phyloP scores from a whole-genome alignment of 176 grass and related monocot species.

The Urochloa ruziziensis region DNA sequence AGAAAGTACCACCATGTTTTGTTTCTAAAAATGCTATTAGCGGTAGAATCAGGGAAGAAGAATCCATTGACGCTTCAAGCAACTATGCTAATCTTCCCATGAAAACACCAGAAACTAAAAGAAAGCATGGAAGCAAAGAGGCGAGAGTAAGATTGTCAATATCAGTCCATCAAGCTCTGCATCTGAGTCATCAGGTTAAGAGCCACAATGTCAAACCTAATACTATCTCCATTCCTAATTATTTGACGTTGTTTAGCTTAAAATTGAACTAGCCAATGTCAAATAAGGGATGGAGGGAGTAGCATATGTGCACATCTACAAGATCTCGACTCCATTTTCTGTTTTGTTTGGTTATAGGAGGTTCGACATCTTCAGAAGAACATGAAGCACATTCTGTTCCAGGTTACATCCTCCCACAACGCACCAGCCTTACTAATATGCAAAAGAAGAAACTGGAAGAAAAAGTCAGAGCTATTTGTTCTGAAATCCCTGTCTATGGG shows the following conservation, averaged over 20 bases:
- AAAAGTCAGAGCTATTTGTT: neutral
- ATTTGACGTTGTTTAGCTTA: too few relatives aligned
- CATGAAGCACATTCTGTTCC: neutral
- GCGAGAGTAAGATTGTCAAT: neutral
- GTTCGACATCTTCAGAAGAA: neutral
- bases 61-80: neutral
- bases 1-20: conserved; percentile 26
- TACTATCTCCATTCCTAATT: too few relatives aligned
- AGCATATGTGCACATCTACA: neutral
- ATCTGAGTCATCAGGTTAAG: neutral
- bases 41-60: neutral
- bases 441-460: conserved; percentile 5
- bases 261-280: too few relatives aligned
- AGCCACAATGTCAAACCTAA: neutral
- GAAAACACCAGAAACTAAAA: neutral
- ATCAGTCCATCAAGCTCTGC: neutral
- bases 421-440: neutral
- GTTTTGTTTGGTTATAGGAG: neutral
- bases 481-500: conserved; percentile 16
- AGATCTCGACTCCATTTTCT: neutral
- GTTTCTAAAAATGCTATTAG: neutral
- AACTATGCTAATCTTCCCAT: neutral
- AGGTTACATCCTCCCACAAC: neutral
- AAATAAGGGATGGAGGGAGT: too few relatives aligned
- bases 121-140: neutral